Base-by-base conservation (phyloP, 140 eudicot species). In the Cichorium intybus region DNA sequence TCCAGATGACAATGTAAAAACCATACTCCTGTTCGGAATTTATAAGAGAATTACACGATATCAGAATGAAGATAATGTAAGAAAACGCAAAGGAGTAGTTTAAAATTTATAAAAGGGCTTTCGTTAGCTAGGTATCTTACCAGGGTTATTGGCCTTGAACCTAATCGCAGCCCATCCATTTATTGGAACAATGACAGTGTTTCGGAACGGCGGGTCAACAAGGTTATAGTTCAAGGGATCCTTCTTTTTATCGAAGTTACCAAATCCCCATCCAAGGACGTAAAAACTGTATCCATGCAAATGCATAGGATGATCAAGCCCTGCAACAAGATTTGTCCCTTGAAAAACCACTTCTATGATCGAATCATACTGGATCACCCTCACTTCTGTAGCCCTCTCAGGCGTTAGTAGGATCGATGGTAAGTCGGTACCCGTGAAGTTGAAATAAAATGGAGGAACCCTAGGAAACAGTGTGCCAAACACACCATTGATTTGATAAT, bases 301-400 rank as follows among this genome's bases (percentile, higher is more conserved):
- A 63, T 87, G 95, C 81, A 87, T 83, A 6, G 95, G 95, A 68
- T 87, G 95, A 70, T 87, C 77, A 15, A 68, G 64, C 20, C 60
- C 78, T 1, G 10, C 70, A 9, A 83, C 33, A 66, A 76, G 6
- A 26, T 31, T 60, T 0, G 95, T 87, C 39, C 82, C 82, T 46
- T 87, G 95, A 14, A 87, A 75, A 15, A 87, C 85, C 2, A 81
- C 20, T 80, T 81, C 91, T 52, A 81, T 68, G 1, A 11, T 49
- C 4, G 84, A 10, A 52, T 69, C 58, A 31, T 78, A 79, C 26
- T 79, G 55, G 1, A 87, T 53, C 34, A 84, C 70, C 56, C 52
- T 66, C 20, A 81, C 95, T 33, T 71, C 34, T 0, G 95, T 87
- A 0, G 82, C 86, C n/a, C 24, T 62, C 10, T 67, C 5, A 4